A percentile compares a stretch with the other conserved stretches of the same genome.
phyloP scores from a whole-genome alignment of 768 basidiomycete genomes.

The Suillus subaureus region DNA sequence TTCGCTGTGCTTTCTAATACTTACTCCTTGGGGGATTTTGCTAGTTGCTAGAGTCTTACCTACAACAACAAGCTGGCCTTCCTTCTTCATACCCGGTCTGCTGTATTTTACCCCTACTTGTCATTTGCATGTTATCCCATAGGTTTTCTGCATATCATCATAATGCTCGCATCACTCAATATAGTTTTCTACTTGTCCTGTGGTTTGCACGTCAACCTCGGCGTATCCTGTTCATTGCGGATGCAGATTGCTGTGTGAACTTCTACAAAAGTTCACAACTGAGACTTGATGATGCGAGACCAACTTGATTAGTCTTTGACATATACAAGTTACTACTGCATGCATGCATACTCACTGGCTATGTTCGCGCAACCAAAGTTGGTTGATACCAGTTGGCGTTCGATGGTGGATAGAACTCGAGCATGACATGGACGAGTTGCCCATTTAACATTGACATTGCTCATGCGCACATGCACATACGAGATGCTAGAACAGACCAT shows the following conservation, averaged over 20 bases:
- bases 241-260: neutral
- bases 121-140: slow-evolving; percentile 40
- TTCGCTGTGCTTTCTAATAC: slow-evolving; percentile 14
- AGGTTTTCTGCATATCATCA: slow-evolving; percentile 36
- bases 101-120: slow-evolving; percentile 43
- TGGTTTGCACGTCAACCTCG: neutral
- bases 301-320: neutral
- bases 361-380: too few relatives aligned
- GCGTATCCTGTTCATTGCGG: neutral
- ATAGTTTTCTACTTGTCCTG: slow-evolving; percentile 14
- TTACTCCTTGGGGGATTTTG: slow-evolving; percentile 20
- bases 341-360: too few relatives aligned
- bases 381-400: too few relatives aligned
- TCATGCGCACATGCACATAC: too few relatives aligned
- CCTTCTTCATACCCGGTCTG: slow-evolving; percentile 39
- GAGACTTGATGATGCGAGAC: neutral
- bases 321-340: too few relatives aligned
- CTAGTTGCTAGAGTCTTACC: slow-evolving; percentile 30
- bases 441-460: too few relatives aligned
- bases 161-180: slow-evolving; percentile 40
- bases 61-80: slow-evolving; percentile 40
- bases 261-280: neutral
- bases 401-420: too few relatives aligned
- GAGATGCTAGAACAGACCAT: too few relatives aligned
- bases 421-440: too few relatives aligned